Base-by-base conservation (phyloP, 228 moss, liverwort and hornwort species). In the Sphagnum fallax region DNA sequence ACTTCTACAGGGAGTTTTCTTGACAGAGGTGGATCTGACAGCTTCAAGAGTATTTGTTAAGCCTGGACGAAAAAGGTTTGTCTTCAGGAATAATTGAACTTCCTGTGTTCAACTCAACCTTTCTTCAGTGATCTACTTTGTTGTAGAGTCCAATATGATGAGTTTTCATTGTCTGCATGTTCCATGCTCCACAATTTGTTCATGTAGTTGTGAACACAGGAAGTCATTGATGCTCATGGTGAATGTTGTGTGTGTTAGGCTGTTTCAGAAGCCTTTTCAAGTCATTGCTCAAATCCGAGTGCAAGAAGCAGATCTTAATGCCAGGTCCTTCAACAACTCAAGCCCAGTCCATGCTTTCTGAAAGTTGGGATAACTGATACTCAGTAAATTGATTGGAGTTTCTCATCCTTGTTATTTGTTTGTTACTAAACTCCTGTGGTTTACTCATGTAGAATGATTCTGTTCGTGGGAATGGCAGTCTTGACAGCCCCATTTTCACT, bases 11-110 rank as follows among this genome's bases (percentile, higher is more conserved):
- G 87, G 83, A 73, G 16, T 87, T 60, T 72, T 80, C 63, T 74
- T 87, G 48, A 83, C 80, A 72, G 78, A 87, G 72, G 87, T 87
- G 78, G 81, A 80, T 65, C 78, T 87, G 76, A 74, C 83, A 78
- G 87, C 83, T 70, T 71, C 65, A 53, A 72, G 83, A 61, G 87
- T 87, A 68, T 78, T 71, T 64, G 74, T 78, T 55, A 70, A 75
- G 73, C 74, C 83, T 74, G 83, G 87, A 65, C 74, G 78, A 67
- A 76, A 72, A 74, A 83, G 80, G 87, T 87, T 79, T n/a, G 48
- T 9, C 47, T 32, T 62, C 62, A 62, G 62, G 32, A 32, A 32
- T 32, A 32, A 32, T 32, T 3, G 32, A 62, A 62, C 47, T 62
- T 62, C 62, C 62, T 62, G 62, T 62, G 62, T 62, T 16, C 32